Evolutionary conservation across 1,284 basidiomycete genomes (phyloP).

Genomic region (Malassezia psittaci): DNA sequence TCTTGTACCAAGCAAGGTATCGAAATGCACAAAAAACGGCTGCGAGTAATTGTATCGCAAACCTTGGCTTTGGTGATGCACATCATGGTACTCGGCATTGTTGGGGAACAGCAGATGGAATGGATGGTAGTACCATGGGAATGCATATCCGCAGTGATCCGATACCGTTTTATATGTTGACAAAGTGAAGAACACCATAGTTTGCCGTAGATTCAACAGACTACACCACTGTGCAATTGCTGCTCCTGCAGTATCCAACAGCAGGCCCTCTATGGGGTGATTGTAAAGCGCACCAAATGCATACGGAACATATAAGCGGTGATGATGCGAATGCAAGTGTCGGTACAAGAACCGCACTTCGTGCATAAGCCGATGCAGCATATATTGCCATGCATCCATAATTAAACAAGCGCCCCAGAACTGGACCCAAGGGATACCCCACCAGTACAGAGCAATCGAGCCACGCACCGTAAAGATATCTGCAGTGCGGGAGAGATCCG

Average conservation of each 20-base stretch:
- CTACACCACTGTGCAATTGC: slow-evolving; percentile 64
- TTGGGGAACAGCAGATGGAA: slow-evolving; percentile 79
- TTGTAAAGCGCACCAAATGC: slow-evolving; percentile 97
- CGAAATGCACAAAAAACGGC: slow-evolving; percentile 60
- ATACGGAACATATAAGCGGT: slow-evolving; percentile 91
- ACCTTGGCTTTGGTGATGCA: slow-evolving; percentile 84
- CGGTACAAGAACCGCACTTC: slow-evolving; percentile 81
- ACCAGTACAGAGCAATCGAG: slow-evolving; percentile 79
- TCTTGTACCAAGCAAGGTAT: slow-evolving; percentile 63
- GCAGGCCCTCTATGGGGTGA: slow-evolving; percentile 75
- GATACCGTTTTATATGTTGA: slow-evolving; percentile 90
- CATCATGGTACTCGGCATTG: slow-evolving; percentile 95
- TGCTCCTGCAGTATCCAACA: slow-evolving; percentile 77
- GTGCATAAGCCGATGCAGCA: slow-evolving; percentile 85
- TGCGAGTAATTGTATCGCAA: slow-evolving; percentile 94
- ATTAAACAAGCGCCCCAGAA: slow-evolving; percentile 73
- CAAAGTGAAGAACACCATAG: slow-evolving; percentile 71
- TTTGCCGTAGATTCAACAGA: slow-evolving; percentile 63
- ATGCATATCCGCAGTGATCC: slow-evolving; percentile 84
- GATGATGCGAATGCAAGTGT: slow-evolving; percentile 86
- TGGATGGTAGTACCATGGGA: slow-evolving; percentile 67
- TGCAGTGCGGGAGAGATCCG: slow-evolving; percentile 43
- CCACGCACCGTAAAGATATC: slow-evolving; percentile 53
- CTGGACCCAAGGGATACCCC: slow-evolving; percentile 70
- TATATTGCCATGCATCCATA: slow-evolving; percentile 98